phyloP scores from a whole-genome alignment of 2,329 filamentous ascomycete genomes.

The Diaporthe vaccinii region DNA sequence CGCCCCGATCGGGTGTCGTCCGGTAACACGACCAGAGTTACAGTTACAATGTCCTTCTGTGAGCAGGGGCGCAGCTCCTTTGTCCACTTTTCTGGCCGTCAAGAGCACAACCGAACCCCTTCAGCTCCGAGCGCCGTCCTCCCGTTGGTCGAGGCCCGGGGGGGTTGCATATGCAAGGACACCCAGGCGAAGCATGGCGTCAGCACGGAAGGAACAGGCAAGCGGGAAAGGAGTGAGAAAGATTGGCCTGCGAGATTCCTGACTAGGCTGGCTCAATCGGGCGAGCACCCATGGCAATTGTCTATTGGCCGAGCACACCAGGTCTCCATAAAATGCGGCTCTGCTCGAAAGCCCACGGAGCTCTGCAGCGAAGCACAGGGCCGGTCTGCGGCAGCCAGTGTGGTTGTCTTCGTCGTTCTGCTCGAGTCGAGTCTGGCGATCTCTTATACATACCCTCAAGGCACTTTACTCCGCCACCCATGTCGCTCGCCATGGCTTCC shows the following conservation, averaged over 20 bases:
- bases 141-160: conserved; percentile 20
- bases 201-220: conserved; percentile 37
- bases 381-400: neutral
- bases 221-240: conserved; percentile 30
- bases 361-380: conserved; percentile 5
- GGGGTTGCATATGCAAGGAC: conserved; percentile 32
- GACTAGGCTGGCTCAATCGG: conserved; percentile 20
- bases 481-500: conserved; percentile 33
- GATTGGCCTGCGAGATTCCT: conserved; percentile 7
- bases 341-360: conserved; percentile 31
- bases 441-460: conserved; percentile 40
- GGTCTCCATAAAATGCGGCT: conserved; percentile 37
- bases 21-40: conserved; percentile 12
- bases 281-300: neutral
- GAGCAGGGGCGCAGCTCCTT: conserved; percentile 37
- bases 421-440: conserved; percentile 32
- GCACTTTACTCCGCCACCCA: conserved; percentile 38
- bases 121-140: conserved; percentile 16
- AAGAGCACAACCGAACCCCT: conserved; percentile 23
- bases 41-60: conserved; percentile 17
- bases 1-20: conserved; percentile 30
- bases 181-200: conserved; percentile 36
- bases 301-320: conserved; percentile 16
- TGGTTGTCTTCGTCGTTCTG: conserved; percentile 14
- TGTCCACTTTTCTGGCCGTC: conserved; percentile 28